These are phyloP conservation scores for Coemansia umbellata DNA, from an alignment of 192 early-diverging fungal genomes.

Conservation along the genomic window DNA sequence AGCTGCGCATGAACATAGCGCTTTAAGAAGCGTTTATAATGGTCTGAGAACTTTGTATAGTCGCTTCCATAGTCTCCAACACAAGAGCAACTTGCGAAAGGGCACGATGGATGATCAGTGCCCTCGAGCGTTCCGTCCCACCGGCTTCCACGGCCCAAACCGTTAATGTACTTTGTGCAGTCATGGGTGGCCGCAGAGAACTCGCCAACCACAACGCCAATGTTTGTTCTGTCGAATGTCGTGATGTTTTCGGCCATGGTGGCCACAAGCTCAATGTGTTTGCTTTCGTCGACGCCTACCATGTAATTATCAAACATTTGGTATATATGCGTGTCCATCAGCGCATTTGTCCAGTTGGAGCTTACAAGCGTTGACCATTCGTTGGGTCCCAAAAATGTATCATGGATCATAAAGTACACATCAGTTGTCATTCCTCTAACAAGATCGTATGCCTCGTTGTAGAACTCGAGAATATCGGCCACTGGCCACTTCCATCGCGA, in stretches of 20 bases:
- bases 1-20: constrained; percentile 59
- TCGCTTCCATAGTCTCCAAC: constrained; percentile 49
- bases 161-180: constrained; percentile 72
- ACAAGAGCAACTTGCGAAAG: constrained; percentile 54
- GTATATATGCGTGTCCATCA: constrained; percentile 55
- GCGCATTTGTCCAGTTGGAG: constrained; percentile 39
- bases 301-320: constrained; percentile 52
- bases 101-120: constrained; percentile 33
- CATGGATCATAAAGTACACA: constrained; percentile 44
- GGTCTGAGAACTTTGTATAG: constrained; percentile 40
- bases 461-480: constrained; percentile 36
- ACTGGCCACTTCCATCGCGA: constrained; percentile 44
- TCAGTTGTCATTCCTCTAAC: constrained; percentile 25
- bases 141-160: constrained; percentile 54
- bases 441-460: constrained; percentile 50
- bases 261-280: constrained; percentile 40
- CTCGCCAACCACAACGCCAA: constrained; percentile 69
- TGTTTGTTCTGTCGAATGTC: constrained; percentile 35
- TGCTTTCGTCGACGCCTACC: constrained; percentile 25
- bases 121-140: constrained; percentile 60
- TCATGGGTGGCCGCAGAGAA: constrained; percentile 68
- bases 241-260: constrained; percentile 33
- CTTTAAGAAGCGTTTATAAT: constrained; percentile 58
- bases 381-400: constrained; percentile 47
- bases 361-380: constrained; percentile 37